These are phyloP conservation scores for Ceratocystis variospora DNA, from an alignment of 2,329 filamentous ascomycete genomes.

Conservation along the genomic window DNA sequence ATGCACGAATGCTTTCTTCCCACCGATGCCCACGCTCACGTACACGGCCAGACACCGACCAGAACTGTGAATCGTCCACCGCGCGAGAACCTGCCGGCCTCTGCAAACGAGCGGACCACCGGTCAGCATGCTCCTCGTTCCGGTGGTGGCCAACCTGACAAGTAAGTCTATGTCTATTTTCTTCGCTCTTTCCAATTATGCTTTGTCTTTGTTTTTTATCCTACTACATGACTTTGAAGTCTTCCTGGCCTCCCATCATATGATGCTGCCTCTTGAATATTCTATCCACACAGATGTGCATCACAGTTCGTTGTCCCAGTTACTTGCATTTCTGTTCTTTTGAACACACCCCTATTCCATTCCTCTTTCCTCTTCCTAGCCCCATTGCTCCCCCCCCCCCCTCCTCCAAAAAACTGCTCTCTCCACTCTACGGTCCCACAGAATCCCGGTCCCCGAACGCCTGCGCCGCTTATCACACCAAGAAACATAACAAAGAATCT, in stretches of 20 bases:
- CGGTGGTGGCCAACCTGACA: constrained; percentile 39
- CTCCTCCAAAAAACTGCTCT: background rate
- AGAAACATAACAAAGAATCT: background rate
- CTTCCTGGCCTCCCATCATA: background rate
- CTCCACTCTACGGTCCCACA: constrained; percentile 16
- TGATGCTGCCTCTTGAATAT: background rate
- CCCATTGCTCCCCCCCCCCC: constrained; percentile 3
- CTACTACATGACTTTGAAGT: background rate
- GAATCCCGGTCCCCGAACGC: constrained; percentile 13
- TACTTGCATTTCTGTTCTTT: too few relatives aligned
- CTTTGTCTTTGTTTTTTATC: constrained; percentile 13
- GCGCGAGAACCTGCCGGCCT: constrained; percentile 41
- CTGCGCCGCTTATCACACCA: constrained; percentile 10
- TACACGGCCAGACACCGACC: constrained; percentile 45
- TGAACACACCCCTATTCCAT: too few relatives aligned
- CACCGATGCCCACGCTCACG: constrained; percentile 45
- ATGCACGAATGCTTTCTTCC: constrained; percentile 51
- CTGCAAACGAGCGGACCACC: constrained; percentile 30
- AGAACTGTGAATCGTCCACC: constrained; percentile 35
- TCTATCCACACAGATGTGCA: too few relatives aligned
- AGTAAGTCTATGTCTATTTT: constrained; percentile 33
- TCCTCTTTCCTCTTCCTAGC: constrained; percentile 8
- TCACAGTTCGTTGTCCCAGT: too few relatives aligned
- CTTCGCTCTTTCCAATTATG: constrained; percentile 7
- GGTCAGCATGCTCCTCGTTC: constrained; percentile 26